Percentiles rank a stretch among this genome's conserved stretches.
Conservation (phyloP, 257 asterid species). For the Solanum paucissectum region DNA sequence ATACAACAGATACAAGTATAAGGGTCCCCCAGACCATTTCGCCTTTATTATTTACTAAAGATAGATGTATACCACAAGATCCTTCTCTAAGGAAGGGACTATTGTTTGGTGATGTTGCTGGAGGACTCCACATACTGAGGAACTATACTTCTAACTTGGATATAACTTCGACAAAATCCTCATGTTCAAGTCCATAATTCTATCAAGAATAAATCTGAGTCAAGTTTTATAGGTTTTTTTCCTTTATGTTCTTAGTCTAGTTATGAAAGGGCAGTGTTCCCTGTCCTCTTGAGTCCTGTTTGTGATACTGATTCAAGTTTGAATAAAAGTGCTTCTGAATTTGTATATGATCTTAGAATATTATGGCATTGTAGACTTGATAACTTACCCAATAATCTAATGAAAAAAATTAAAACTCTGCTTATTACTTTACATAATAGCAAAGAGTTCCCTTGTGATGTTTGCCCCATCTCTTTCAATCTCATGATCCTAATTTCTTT, state of each 20-base stretch:
- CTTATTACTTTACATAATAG: too few relatives aligned
- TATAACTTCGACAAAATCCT: too few relatives aligned
- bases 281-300: neutral
- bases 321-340: neutral
- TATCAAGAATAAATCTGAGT: neutral
- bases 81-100: neutral
- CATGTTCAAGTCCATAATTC: too few relatives aligned
- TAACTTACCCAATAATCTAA: neutral
- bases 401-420: neutral
- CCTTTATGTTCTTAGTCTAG: too few relatives aligned
- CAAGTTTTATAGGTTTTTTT: neutral
- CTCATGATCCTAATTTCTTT: too few relatives aligned
- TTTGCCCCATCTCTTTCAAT: too few relatives aligned
- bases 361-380: neutral
- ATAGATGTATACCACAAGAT: neutral
- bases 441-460: too few relatives aligned
- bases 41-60: neutral
- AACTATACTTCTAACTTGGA: neutral
- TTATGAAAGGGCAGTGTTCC: too few relatives aligned
- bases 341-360: neutral
- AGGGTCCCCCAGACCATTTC: too few relatives aligned
- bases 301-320: neutral
- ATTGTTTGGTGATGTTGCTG: neutral
- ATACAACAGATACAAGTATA: too few relatives aligned
- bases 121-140: neutral